phyloP scores from a whole-genome alignment of 2,329 filamentous ascomycete species.

The Cladophialophora immunda region DNA sequence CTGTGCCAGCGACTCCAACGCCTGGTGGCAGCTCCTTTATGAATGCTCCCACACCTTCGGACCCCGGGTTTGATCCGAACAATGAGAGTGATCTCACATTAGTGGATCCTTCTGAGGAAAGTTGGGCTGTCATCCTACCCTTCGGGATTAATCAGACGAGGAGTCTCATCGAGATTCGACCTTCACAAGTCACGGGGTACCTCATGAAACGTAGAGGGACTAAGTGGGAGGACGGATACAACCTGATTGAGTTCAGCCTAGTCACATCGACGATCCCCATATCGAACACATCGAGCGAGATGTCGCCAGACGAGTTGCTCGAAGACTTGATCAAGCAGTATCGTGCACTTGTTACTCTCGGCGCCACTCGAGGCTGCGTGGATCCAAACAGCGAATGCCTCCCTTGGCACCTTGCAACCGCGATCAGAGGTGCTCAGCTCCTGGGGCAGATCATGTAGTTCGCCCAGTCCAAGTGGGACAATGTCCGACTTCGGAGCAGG shows the following conservation, averaged over 20 bases:
- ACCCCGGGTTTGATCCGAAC: constrained; percentile 35
- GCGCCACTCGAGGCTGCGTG: constrained; percentile 52
- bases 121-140: constrained; percentile 65
- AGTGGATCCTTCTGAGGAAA: constrained; percentile 66
- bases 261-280: constrained; percentile 45
- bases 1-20: constrained; percentile 50
- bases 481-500: constrained; percentile 17
- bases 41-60: constrained; percentile 41
- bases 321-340: constrained; percentile 55
- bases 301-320: constrained; percentile 45
- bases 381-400: constrained; percentile 51
- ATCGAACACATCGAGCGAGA: constrained; percentile 10
- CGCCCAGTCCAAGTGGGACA: neutral
- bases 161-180: constrained; percentile 51
- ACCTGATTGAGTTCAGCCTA: constrained; percentile 53
- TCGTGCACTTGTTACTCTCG: constrained; percentile 54
- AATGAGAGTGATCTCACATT: constrained; percentile 65
- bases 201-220: constrained; percentile 55
- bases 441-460: constrained; percentile 33
- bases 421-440: constrained; percentile 46
- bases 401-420: constrained; percentile 59
- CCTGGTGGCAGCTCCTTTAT: constrained; percentile 35
- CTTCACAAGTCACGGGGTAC: constrained; percentile 56
- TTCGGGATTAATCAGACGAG: constrained; percentile 56
- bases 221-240: constrained; percentile 52